Percentiles rank a stretch among this genome's conserved stretches.
Evolutionary conservation across 768 basidiomycete genomes (phyloP).

Genomic region (Multifurca ochricompacta): DNA sequence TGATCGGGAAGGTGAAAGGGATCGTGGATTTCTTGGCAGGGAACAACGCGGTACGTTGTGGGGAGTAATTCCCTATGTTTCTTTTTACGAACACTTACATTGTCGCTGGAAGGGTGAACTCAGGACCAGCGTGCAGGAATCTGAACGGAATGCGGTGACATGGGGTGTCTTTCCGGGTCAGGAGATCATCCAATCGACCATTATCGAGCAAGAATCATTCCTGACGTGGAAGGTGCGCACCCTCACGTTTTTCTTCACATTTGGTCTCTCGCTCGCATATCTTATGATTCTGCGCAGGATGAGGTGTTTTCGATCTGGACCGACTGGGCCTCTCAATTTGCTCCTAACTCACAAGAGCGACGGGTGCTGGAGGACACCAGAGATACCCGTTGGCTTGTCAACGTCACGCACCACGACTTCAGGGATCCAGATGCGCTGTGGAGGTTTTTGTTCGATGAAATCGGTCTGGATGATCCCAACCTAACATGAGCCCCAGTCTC

Average conservation of each 20-base stretch:
- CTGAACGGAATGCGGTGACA: slow-evolving; percentile 88
- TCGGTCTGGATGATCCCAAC: slow-evolving; percentile 3
- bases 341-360: slow-evolving; percentile 65
- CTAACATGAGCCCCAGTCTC: neutral
- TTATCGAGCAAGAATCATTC: slow-evolving; percentile 94
- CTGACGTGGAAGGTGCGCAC: slow-evolving; percentile 85
- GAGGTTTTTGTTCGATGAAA: slow-evolving; percentile 61
- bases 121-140: slow-evolving; percentile 69
- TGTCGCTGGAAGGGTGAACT: slow-evolving; percentile 54
- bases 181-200: slow-evolving; percentile 92
- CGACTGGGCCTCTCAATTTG: slow-evolving; percentile 87
- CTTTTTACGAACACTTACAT: neutral
- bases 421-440: slow-evolving; percentile 72
- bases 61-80: neutral
- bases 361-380: slow-evolving; percentile 63
- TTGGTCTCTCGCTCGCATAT: neutral
- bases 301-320: slow-evolving; percentile 96
- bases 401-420: slow-evolving; percentile 90
- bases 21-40: slow-evolving; percentile 85
- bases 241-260: neutral
- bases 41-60: slow-evolving; percentile 54
- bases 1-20: slow-evolving; percentile 47
- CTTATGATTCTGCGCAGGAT: slow-evolving; percentile 60
- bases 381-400: slow-evolving; percentile 81
- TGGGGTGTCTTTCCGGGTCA: slow-evolving; percentile 99